Percentiles rank a stretch among this genome's conserved stretches.
These are phyloP conservation scores for Trichaptum fuscoviolaceum DNA, from an alignment of 768 basidiomycete species.

Conservation along the genomic window DNA sequence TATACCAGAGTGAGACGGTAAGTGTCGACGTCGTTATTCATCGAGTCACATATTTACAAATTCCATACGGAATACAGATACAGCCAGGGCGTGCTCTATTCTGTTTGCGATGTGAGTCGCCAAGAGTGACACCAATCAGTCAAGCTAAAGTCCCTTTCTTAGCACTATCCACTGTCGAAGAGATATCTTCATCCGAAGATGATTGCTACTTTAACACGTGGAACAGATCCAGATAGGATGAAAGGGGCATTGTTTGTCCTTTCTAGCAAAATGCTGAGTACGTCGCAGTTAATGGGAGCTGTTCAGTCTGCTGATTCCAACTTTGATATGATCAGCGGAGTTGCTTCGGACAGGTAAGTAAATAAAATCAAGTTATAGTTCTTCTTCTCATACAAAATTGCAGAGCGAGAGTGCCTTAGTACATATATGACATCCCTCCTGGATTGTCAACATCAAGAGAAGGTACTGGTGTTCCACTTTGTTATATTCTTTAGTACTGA, in stretches of 20 bases:
- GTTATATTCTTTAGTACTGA: conserved; percentile 6
- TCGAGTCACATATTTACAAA: not conserved
- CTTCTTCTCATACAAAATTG: conserved; percentile 12
- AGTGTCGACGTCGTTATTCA: conserved; percentile 15
- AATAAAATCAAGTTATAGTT: conserved; percentile 9
- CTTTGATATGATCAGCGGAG: conserved; percentile 53
- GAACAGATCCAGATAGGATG: conserved; percentile 87
- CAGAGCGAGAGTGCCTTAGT: conserved; percentile 49
- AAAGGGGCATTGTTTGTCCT: conserved; percentile 88
- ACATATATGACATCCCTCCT: conserved; percentile 59
- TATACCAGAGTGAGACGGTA: conserved; percentile 77
- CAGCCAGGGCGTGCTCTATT: conserved; percentile 61
- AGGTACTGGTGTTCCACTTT: conserved; percentile 38
- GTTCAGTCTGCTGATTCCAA: conserved; percentile 12
- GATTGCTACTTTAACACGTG: conserved; percentile 59
- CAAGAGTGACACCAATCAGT: no score
- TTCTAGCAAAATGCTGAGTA: conserved; percentile 67
- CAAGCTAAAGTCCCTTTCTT: conserved; percentile 3
- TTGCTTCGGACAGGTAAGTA: conserved; percentile 46
- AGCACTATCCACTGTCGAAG: conserved; percentile 73
- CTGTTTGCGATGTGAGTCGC: conserved; percentile 52
- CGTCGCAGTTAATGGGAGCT: conserved; percentile 16
- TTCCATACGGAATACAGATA: conserved; percentile 37
- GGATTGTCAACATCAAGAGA: conserved; percentile 81
- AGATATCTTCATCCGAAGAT: conserved; percentile 56